Evolutionary conservation across 2,329 filamentous ascomycete species (phyloP).

Genomic region (Colletotrichum abscissum): DNA sequence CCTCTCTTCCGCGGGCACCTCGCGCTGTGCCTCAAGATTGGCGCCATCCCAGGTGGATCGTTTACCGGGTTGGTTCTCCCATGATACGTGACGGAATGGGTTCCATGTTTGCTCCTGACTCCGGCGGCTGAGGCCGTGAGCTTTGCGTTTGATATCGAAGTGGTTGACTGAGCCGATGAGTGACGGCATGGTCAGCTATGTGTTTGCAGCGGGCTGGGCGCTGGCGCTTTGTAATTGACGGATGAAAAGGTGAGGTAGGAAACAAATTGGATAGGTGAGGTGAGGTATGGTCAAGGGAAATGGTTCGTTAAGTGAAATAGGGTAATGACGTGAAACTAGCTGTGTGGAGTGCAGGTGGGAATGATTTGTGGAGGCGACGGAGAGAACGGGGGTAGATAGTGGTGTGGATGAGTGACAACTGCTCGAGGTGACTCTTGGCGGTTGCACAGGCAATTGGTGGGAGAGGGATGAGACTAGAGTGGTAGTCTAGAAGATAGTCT

Average conservation of each 20-base stretch:
- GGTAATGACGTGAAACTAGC: constrained; percentile 32
- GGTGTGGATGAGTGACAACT: neutral
- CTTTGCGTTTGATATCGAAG: constrained; percentile 56
- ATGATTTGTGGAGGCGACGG: constrained; percentile 15
- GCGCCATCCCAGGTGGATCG: constrained; percentile 50
- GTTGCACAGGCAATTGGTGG: constrained; percentile 12
- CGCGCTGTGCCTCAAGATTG: constrained; percentile 45
- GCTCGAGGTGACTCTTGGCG: neutral
- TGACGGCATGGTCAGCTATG: constrained; percentile 27
- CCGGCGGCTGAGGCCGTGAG: constrained; percentile 54
- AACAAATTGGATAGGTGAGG: neutral
- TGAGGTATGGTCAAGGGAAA: constrained; percentile 4
- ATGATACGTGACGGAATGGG: constrained; percentile 56
- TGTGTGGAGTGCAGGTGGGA: constrained; percentile 29
- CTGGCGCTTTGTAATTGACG: neutral
- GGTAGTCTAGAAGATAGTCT: neutral
- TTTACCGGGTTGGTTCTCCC: constrained; percentile 42
- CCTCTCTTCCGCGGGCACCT: constrained; percentile 33
- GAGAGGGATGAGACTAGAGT: neutral
- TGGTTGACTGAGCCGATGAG: constrained; percentile 54
- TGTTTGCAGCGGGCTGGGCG: neutral
- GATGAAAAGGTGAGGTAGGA: neutral
- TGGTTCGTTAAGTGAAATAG: constrained; percentile 26
- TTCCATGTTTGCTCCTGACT: constrained; percentile 53
- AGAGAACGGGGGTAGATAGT: neutral